These are phyloP conservation scores for Pleurostoma richardsiae DNA, from an alignment of 2,329 filamentous ascomycete genomes.

Conservation along the genomic window DNA sequence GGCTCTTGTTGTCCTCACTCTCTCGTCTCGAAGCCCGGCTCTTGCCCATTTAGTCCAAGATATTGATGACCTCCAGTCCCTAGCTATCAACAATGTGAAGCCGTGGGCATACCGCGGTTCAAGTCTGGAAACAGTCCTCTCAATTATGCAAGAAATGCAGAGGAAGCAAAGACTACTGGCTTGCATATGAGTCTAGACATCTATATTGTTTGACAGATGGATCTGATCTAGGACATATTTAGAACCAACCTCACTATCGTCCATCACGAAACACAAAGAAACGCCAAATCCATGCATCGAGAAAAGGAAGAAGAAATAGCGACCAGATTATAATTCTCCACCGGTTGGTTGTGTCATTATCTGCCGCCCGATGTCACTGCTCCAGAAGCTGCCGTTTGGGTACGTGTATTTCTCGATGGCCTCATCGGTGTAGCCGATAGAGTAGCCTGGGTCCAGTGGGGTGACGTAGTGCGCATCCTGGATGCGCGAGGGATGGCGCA, in stretches of 20 bases:
- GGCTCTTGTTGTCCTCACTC: conserved; percentile 22
- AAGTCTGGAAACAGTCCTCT: conserved; percentile 19
- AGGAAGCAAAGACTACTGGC: conserved; percentile 16
- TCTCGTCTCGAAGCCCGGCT: conserved; percentile 19
- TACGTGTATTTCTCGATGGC: conserved; percentile 22
- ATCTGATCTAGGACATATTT: no score
- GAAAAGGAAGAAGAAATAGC: no score
- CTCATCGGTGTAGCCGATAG: conserved; percentile 21
- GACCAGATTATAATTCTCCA: conserved; percentile 14
- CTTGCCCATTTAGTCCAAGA: conserved; percentile 20
- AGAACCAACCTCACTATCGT: no score
- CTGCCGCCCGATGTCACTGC: conserved; percentile 18
- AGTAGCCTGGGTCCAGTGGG: conserved; percentile 18
- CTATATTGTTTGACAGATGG: not conserved
- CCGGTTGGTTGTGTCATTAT: conserved; percentile 23
- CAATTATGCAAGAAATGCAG: conserved; percentile 21
- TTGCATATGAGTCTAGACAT: conserved; percentile 8
- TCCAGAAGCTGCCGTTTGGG: conserved; percentile 23
- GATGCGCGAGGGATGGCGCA: conserved; percentile 17
- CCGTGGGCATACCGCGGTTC: conserved; percentile 16
- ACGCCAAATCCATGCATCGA: not conserved
- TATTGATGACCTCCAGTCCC: conserved; percentile 20
- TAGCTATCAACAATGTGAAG: conserved; percentile 18
- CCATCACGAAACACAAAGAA: no score
- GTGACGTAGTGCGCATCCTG: conserved; percentile 19